Base-by-base conservation (phyloP, 2,329 filamentous ascomycete genomes). In the Epichloe typhina region DNA sequence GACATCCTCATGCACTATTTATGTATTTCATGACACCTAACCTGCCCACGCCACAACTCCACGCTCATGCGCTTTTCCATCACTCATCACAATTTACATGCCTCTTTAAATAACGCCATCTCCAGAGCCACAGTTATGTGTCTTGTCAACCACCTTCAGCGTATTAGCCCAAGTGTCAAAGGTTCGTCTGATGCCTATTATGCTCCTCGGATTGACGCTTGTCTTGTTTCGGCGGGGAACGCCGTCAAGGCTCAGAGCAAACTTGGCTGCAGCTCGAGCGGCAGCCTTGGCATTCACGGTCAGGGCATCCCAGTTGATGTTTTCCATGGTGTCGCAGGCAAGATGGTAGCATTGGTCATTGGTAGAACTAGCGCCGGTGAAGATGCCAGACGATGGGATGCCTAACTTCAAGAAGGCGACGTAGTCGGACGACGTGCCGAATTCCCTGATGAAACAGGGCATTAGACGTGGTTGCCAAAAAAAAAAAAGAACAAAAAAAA, bases 231-330 rank as follows among this genome's bases (percentile, higher is more conserved):
- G 60, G 5, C 50, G 43, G 1, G 67, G 67, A 4, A 69, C 59
- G 1, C 60, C 66, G 1, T 67, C 59, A 4, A 69, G 55, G 46
- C 62, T 66, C 17, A 66, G 57, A 5, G 67, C 67, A 19, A 71
- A 62, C 33, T 62, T 55, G 13, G 76, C 77, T 31, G 75, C 70
- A 2, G 70, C 71, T 52, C 71, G 65, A 2, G 74, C 79, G 46
- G 80, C 79, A 3, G 68, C 63, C 59, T 66, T 68, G 46, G 67
- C 54, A 54, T 67, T 72, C 47, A 64, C 55, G 0, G 62, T 66
- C 17, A 69, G n/a, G 3, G 68, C 69, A 2, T 66, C 63, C 62
- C 66, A 65, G 59, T 71, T 64, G 52, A 72, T 65, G 58, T 72
- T 71, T 39, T 60, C 50, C 23, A 69, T 59, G 38, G 57, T 63